Conservation (phyloP, 2,329 filamentous ascomycete species). For the Aureobasidium sp. region DNA sequence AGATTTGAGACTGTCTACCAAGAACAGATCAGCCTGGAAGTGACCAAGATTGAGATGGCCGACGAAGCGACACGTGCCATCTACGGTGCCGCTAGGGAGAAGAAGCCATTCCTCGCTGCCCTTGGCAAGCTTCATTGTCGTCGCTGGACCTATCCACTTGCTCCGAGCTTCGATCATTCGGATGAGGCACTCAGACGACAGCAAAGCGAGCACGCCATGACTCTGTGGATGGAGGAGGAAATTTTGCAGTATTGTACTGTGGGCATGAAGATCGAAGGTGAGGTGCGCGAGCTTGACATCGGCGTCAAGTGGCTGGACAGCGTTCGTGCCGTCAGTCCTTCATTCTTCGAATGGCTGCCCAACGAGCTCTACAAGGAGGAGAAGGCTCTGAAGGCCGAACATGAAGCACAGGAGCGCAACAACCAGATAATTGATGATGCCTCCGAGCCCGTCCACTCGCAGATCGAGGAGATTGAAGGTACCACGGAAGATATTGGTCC, state of each 20-base stretch:
- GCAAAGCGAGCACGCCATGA: constrained; percentile 41
- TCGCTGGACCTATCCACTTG: constrained; percentile 40
- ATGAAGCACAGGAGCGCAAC: not conserved
- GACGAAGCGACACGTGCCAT: constrained; percentile 40
- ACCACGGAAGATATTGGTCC: not conserved
- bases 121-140: constrained; percentile 50
- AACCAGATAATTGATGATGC: not conserved
- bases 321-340: constrained; percentile 34
- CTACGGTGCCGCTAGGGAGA: constrained; percentile 37
- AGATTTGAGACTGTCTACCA: constrained; percentile 39
- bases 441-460: not conserved
- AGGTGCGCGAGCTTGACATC: constrained; percentile 25
- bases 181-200: constrained; percentile 29
- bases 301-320: constrained; percentile 33
- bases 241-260: constrained; percentile 51
- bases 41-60: constrained; percentile 47
- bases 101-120: constrained; percentile 38
- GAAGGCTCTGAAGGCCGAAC: constrained; percentile 14
- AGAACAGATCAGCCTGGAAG: constrained; percentile 54
- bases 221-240: constrained; percentile 62
- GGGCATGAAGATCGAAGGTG: constrained; percentile 46
- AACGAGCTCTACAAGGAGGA: constrained; percentile 34
- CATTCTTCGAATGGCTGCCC: constrained; percentile 38
- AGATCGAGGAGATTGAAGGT: not conserved
- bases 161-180: not conserved